A percentile compares a stretch with the other conserved stretches of the same genome.
These are phyloP conservation scores for Populus nigra DNA, from an alignment of 345 rosid genomes.

Conservation along the genomic window DNA sequence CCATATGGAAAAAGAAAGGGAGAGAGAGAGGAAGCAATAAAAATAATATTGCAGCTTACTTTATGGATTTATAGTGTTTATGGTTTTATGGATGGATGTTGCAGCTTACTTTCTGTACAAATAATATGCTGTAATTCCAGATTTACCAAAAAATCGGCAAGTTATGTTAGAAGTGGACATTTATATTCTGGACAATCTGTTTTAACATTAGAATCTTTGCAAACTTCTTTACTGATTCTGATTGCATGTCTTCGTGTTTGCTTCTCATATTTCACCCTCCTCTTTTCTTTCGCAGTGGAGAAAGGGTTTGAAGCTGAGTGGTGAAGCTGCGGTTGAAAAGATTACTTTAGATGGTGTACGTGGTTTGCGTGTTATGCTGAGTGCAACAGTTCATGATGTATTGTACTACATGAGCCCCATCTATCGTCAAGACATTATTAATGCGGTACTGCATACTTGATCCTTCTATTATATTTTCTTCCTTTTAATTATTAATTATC, in stretches of 20 bases:
- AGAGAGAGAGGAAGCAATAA: background rate
- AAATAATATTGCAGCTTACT: no score
- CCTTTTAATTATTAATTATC: background rate
- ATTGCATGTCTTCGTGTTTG: background rate
- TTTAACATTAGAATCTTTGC: background rate
- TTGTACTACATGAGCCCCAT: constrained; percentile 97
- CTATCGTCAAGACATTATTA: constrained; percentile 86
- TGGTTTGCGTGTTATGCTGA: constrained; percentile 76
- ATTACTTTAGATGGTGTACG: constrained; percentile 94
- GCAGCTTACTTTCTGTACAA: background rate
- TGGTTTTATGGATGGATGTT: constrained; percentile 4
- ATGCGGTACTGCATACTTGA: constrained; percentile 57
- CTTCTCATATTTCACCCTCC: background rate
- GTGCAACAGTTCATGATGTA: constrained; percentile 97
- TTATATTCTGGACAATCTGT: background rate
- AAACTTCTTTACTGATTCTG: background rate
- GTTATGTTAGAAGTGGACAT: background rate
- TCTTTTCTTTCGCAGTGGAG: constrained; percentile 67
- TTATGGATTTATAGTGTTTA: no score
- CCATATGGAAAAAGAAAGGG: background rate
- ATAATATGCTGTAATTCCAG: background rate
- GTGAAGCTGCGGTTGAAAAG: constrained; percentile 92
- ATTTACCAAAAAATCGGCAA: background rate
- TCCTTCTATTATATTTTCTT: background rate
- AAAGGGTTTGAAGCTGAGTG: constrained; percentile 92